phyloP scores from a whole-genome alignment of 768 basidiomycete species.

The Leccinum uliginosum region DNA sequence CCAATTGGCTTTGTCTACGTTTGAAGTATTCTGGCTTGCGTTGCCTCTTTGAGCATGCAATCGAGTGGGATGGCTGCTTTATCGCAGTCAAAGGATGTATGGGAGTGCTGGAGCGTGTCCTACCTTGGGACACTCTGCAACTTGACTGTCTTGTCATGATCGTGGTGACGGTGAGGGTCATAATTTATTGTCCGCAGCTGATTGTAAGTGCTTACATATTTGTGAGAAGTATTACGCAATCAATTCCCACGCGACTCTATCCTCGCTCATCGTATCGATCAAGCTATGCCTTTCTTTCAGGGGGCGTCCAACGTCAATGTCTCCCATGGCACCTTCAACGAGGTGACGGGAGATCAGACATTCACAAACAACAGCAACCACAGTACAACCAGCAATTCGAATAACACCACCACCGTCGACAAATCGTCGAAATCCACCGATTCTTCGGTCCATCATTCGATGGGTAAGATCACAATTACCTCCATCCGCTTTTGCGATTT shows the following conservation, averaged over 20 bases:
- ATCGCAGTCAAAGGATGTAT: slow-evolving; percentile 19
- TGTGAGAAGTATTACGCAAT: background rate
- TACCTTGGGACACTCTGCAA: slow-evolving; percentile 23
- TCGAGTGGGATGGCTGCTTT: slow-evolving; percentile 20
- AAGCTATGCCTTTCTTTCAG: slow-evolving; percentile 26
- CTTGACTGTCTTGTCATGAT: slow-evolving; percentile 20
- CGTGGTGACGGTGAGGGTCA: slow-evolving; percentile 1
- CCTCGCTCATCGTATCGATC: background rate
- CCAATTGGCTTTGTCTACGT: slow-evolving; percentile 15
- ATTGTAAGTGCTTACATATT: background rate
- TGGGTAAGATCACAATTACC: slow-evolving; percentile 9
- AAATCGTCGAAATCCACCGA: slow-evolving; percentile 14
- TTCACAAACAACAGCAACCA: slow-evolving; percentile 18
- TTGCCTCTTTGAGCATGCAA: slow-evolving; percentile 15
- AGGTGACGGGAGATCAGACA: slow-evolving; percentile 19
- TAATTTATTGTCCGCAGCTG: background rate
- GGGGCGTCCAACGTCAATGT: slow-evolving; percentile 13
- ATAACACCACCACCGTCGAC: slow-evolving; percentile 18
- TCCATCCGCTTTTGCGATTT: background rate
- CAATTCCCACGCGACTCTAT: background rate
- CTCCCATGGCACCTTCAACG: slow-evolving; percentile 18
- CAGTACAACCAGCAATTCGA: slow-evolving; percentile 9
- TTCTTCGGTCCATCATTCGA: slow-evolving; percentile 24
- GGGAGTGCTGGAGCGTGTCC: slow-evolving; percentile 25
- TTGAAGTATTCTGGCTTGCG: slow-evolving; percentile 22